Conservation (phyloP, 31 red algal species). For the Endocladia muricata region DNA sequence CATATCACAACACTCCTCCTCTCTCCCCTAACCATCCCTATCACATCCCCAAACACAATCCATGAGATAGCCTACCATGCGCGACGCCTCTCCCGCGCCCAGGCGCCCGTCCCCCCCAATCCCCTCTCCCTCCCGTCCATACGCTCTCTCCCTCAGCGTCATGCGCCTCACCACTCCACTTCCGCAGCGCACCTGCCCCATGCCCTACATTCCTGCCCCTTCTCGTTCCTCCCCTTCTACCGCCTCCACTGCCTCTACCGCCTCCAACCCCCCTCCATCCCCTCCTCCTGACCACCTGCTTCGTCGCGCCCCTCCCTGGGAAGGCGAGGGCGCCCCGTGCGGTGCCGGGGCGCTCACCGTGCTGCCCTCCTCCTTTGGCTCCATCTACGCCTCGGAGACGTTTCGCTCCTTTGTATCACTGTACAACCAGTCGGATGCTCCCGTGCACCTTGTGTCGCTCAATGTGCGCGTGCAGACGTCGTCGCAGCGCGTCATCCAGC, state of each 20-base stretch:
- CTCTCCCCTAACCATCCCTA: too few relatives aligned
- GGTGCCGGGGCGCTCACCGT: slow-evolving; percentile 58
- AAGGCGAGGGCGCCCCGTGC: slow-evolving; percentile 70
- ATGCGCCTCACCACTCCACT: slow-evolving; percentile 66
- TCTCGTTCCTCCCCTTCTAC: slow-evolving; percentile 1
- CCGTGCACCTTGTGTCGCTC: slow-evolving; percentile 44
- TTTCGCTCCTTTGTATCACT: slow-evolving; percentile 78
- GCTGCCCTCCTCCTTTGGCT: slow-evolving; percentile 68
- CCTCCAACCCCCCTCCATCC: not conserved
- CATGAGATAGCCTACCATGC: slow-evolving; percentile 23
- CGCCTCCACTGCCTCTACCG: not conserved
- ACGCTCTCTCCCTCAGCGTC: slow-evolving; percentile 61
- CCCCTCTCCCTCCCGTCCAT: slow-evolving; percentile 17
- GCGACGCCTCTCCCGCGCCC: slow-evolving; percentile 31
- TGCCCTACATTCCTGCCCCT: slow-evolving; percentile 35
- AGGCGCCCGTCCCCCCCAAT: not conserved
- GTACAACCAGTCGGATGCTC: slow-evolving; percentile 27
- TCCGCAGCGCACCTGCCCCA: slow-evolving; percentile 35
- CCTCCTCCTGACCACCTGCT: slow-evolving; percentile 8
- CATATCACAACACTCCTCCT: too few relatives aligned
- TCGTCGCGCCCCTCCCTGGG: slow-evolving; percentile 27
- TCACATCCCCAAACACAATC: too few relatives aligned
- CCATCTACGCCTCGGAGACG: slow-evolving; percentile 67
- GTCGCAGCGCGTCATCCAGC: slow-evolving; percentile 22
- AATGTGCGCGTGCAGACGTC: slow-evolving; percentile 52